These are phyloP conservation scores for Pyricularia sp. DNA, from an alignment of 2,329 filamentous ascomycete genomes.

Conservation along the genomic window DNA sequence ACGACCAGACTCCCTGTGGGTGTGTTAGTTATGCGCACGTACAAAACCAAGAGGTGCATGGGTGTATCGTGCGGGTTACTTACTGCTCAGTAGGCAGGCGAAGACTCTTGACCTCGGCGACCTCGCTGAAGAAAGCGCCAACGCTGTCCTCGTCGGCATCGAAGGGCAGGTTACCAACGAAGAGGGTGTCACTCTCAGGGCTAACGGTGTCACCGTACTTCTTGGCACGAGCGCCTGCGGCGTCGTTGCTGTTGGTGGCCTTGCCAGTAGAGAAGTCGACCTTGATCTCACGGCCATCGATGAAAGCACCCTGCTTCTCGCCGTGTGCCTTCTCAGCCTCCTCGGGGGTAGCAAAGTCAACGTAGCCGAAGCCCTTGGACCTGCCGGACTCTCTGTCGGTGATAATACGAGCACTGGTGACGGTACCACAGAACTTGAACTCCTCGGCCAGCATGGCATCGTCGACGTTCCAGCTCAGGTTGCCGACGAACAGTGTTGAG, in stretches of 20 bases:
- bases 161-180: slow-evolving; percentile 85
- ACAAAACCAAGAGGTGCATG: not conserved
- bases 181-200: slow-evolving; percentile 74
- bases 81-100: slow-evolving; percentile 76
- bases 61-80: slow-evolving; percentile 14
- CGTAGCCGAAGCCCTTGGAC: slow-evolving; percentile 87
- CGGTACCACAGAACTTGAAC: slow-evolving; percentile 67
- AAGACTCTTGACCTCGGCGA: slow-evolving; percentile 60
- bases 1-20: slow-evolving; percentile 55
- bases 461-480: slow-evolving; percentile 81
- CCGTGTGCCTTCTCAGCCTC: slow-evolving; percentile 24
- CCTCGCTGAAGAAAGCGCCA: slow-evolving; percentile 58
- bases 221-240: slow-evolving; percentile 50
- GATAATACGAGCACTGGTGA: slow-evolving; percentile 64
- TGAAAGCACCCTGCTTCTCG: slow-evolving; percentile 21
- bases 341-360: slow-evolving; percentile 63
- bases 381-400: slow-evolving; percentile 69
- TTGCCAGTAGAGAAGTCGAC: slow-evolving; percentile 24
- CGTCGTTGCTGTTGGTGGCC: slow-evolving; percentile 21
- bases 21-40: slow-evolving; percentile 3
- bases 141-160: slow-evolving; percentile 66
- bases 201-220: slow-evolving; percentile 69
- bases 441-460: slow-evolving; percentile 69
- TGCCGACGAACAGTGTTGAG: slow-evolving; percentile 75
- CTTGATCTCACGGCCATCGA: slow-evolving; percentile 23